Percentiles rank a stretch among this genome's conserved stretches.
Conservation (phyloP, 2,329 filamentous ascomycete genomes). For the Acrodontium crateriforme region DNA sequence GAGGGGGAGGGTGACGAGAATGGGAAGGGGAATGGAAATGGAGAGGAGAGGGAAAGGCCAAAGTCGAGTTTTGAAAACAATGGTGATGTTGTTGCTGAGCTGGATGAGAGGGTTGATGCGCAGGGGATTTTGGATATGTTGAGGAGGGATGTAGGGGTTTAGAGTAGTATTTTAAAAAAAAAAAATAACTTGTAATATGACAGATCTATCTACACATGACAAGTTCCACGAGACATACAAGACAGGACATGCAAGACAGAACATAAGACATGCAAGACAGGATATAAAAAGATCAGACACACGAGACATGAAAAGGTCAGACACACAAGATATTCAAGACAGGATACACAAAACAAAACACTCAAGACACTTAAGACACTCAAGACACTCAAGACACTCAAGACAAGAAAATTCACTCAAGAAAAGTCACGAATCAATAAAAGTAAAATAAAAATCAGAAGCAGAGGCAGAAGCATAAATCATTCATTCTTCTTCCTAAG, state of each 20-base stretch:
- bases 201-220: too few relatives aligned
- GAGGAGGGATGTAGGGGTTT: conserved; percentile 24
- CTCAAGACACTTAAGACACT: neutral
- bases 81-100: neutral
- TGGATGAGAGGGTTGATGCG: conserved; percentile 18
- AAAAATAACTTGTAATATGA: neutral
- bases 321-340: neutral
- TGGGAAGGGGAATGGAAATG: conserved; percentile 1
- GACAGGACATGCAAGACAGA: neutral
- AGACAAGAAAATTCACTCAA: neutral
- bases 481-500: too few relatives aligned
- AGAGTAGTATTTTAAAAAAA: too few relatives aligned
- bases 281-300: neutral
- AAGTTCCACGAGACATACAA: neutral
- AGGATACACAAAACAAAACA: too few relatives aligned
- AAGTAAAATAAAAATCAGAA: too few relatives aligned
- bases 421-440: too few relatives aligned
- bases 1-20: neutral
- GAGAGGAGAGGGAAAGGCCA: conserved; percentile 4
- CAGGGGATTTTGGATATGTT: conserved; percentile 30
- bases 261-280: neutral
- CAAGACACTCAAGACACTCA: neutral
- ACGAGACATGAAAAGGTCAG: neutral
- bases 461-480: too few relatives aligned
- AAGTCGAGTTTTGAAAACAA: conserved; percentile 1